phyloP scores from a whole-genome alignment of 176 grass and related monocot genomes.

The Calamus simplicifolius region DNA sequence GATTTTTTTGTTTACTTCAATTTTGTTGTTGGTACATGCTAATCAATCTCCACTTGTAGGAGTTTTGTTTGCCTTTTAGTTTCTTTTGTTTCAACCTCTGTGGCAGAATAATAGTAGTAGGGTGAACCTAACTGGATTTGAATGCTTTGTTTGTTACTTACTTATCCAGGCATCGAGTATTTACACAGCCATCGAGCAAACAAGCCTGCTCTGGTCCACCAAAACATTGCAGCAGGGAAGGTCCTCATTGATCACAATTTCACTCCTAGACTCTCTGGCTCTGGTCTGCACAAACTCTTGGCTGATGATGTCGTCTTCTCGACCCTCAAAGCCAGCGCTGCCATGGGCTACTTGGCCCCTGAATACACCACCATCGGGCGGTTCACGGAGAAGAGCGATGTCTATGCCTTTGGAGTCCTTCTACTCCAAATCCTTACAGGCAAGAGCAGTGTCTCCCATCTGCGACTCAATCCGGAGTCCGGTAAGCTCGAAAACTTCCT shows the following conservation, averaged over 20 bases:
- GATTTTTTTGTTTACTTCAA: too few relatives aligned
- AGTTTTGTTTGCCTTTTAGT: too few relatives aligned
- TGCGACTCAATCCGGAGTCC: conserved; percentile 22
- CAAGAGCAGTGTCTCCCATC: conserved; percentile 34
- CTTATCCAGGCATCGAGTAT: conserved; percentile 60
- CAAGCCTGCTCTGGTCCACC: conserved; percentile 45
- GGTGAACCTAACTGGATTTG: too few relatives aligned
- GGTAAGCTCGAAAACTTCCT: conserved; percentile 53
- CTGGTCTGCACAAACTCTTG: conserved; percentile 55
- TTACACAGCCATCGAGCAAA: conserved; percentile 57
- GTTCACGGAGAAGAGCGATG: conserved; percentile 71
- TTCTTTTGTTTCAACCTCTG: too few relatives aligned
- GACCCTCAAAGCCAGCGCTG: conserved; percentile 66
- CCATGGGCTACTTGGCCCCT: conserved; percentile 68
- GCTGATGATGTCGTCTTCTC: conserved; percentile 79
- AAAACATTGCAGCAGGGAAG: conserved; percentile 65
- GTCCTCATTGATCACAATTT: conserved; percentile 49
- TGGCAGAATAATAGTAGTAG: too few relatives aligned
- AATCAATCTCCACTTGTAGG: too few relatives aligned
- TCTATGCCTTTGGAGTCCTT: conserved; percentile 70
- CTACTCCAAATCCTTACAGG: conserved; percentile 44
- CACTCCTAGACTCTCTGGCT: conserved; percentile 39
- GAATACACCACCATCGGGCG: conserved; percentile 72
- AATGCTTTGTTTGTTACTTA: not conserved
- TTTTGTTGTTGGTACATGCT: too few relatives aligned